Conservation (phyloP, 192 early-diverging fungal species). For the Chytriomyces sp. region DNA sequence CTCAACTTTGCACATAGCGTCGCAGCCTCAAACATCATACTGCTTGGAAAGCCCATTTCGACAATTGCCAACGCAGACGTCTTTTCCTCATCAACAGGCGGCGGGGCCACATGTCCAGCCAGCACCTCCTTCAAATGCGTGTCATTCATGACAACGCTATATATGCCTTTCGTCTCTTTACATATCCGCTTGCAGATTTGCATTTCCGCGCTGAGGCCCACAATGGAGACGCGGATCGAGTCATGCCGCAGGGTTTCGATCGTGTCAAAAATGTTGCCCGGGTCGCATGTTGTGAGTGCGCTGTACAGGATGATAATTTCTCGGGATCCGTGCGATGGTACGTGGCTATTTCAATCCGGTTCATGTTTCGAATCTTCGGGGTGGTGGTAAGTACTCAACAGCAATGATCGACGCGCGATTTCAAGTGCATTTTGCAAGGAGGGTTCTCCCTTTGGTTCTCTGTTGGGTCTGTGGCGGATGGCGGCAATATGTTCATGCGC, state of each 20-base stretch:
- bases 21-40: constrained; percentile 38
- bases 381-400: constrained; percentile 26
- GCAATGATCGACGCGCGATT: constrained; percentile 72
- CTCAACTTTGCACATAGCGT: constrained; percentile 74
- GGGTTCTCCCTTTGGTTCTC: constrained; percentile 80
- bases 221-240: constrained; percentile 80
- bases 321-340: constrained; percentile 86
- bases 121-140: constrained; percentile 80
- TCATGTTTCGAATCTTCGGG: too few relatives aligned
- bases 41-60: constrained; percentile 90
- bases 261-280: constrained; percentile 86
- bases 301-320: constrained; percentile 88
- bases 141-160: constrained; percentile 83
- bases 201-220: constrained; percentile 90
- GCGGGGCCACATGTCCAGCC: constrained; percentile 87
- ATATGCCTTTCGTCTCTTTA: constrained; percentile 74
- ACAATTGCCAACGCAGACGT: constrained; percentile 71
- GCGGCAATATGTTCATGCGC: constrained; percentile 79
- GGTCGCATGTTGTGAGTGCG: constrained; percentile 91
- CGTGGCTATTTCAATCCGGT: constrained; percentile 65
- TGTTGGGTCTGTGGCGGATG: constrained; percentile 64
- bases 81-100: constrained; percentile 61
- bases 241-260: constrained; percentile 67
- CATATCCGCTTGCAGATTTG: constrained; percentile 76
- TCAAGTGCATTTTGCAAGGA: constrained; percentile 93